These are phyloP conservation scores for Neurospora discreta DNA, from an alignment of 495 filamentous ascomycete genomes.

Conservation along the genomic window DNA sequence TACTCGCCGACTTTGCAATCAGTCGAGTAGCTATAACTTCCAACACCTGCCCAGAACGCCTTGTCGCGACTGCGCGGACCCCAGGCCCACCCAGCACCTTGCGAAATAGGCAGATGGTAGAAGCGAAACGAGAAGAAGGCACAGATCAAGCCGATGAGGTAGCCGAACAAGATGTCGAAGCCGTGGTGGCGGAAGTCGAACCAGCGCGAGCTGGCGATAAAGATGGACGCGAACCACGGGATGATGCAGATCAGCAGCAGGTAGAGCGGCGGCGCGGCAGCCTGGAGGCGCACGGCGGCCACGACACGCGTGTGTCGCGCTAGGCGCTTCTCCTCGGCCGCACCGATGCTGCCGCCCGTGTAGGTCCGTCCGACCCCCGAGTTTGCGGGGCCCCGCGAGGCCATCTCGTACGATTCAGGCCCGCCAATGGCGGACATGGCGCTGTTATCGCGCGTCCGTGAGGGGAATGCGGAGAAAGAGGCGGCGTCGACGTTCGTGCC, in stretches of 20 bases:
- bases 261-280: slow-evolving; percentile 58
- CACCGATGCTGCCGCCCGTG: slow-evolving; percentile 7
- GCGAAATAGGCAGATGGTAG: slow-evolving; percentile 54
- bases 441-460: slow-evolving; percentile 21
- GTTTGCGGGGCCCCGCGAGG: slow-evolving; percentile 4
- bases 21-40: slow-evolving; percentile 40
- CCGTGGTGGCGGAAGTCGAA: slow-evolving; percentile 83
- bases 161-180: slow-evolving; percentile 79
- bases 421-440: slow-evolving; percentile 6
- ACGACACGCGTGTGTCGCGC: slow-evolving; percentile 34
- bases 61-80: slow-evolving; percentile 40
- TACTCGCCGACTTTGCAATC: slow-evolving; percentile 24
- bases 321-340: slow-evolving; percentile 22
- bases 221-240: slow-evolving; percentile 44
- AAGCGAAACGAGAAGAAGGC: slow-evolving; percentile 42
- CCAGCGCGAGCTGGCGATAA: slow-evolving; percentile 48
- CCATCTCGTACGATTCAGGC: slow-evolving; percentile 19
- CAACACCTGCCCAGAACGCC: slow-evolving; percentile 51
- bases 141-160: slow-evolving; percentile 45
- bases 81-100: slow-evolving; percentile 49
- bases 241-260: slow-evolving; percentile 59
- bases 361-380: slow-evolving; percentile 13
- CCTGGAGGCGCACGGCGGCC: slow-evolving; percentile 43
- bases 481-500: slow-evolving; percentile 20
- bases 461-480: slow-evolving; percentile 38